Base-by-base conservation (phyloP, 208 protist genomes). In the Trypanosoma avium region DNA sequence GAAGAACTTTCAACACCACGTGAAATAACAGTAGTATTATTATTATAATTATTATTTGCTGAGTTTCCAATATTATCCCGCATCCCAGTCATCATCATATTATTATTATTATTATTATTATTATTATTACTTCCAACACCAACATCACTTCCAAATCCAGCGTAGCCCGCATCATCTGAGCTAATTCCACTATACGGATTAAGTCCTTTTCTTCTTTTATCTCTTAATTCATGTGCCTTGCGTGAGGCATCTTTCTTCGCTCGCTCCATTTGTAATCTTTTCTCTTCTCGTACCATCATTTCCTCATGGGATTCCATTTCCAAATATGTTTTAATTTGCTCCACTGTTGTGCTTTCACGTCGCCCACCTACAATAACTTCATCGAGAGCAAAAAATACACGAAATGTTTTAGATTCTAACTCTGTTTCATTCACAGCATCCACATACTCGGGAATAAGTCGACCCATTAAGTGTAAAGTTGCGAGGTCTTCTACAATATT, bases 401-500 rank as follows among this genome's bases (percentile, higher is more conserved):
- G 84, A 72, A 99, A 98, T 15, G 91, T 76, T 49, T 93, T 86
- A 27, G 79, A 50, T 19, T 83, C 71, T 4, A 99, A 77, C 13
- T 76, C 63, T 21, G 75, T 61, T 71, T 99, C 97, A 19, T 48
- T 79, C 6, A 74, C 53, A 15, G 79, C 73, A 1, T 86, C 57
- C 30, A 95, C 79, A 69, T 97, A 97, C 73, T 98, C 95, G 9
- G 88, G 89, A 38, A 98, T 85, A 36, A 97, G 70, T 6, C 85
- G 79, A 13, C 81, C 84, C 64, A 99, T 88, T 21, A 99, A 66
- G 45, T 98, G 91, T 33, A 99, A 77, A 12, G 97, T 99, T 27
- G 97, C 96, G 0, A 99, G 75, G 73, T 99, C 98, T 68, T 99
- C 97, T 2, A 99, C 86, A 65, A 99, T 99, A 81, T 99, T 99